These are phyloP conservation scores for Linnemannia hyalina DNA, from an alignment of 192 early-diverging fungal species.

Conservation along the genomic window DNA sequence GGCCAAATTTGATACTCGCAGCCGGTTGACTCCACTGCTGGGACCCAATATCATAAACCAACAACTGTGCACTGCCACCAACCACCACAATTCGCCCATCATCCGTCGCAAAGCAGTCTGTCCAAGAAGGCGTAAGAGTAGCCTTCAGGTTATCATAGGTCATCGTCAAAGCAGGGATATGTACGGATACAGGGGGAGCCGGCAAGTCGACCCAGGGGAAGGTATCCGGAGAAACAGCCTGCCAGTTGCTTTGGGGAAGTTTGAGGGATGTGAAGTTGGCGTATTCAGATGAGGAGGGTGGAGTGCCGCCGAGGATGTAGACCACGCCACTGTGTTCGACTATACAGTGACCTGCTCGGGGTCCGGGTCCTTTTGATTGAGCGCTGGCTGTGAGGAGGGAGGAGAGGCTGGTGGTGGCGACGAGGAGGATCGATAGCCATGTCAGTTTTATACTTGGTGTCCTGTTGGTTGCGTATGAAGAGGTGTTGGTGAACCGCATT, in stretches of 20 bases:
- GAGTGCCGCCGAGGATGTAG: conserved; percentile 47
- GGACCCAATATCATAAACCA: conserved; percentile 29
- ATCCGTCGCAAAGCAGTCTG: conserved; percentile 50
- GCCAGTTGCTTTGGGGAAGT: conserved; percentile 17
- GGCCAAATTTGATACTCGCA: conserved; percentile 20
- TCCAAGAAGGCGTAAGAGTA: conserved; percentile 33
- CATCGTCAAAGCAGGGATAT: conserved; percentile 49
- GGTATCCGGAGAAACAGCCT: conserved; percentile 3
- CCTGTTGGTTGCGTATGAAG: not conserved
- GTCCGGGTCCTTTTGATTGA: conserved; percentile 41
- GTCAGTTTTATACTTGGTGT: not conserved
- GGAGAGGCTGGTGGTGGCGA: not conserved
- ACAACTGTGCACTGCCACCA: conserved; percentile 32
- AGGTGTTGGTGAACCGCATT: not conserved
- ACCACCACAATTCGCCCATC: conserved; percentile 49
- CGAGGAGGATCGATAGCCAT: not conserved
- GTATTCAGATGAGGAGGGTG: conserved; percentile 29
- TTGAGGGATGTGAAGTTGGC: conserved; percentile 44
- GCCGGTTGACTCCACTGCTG: conserved; percentile 15
- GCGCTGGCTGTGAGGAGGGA: conserved; percentile 4
- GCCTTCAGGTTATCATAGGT: conserved; percentile 10
- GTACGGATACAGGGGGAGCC: conserved; percentile 29
- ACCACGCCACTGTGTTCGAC: conserved; percentile 39
- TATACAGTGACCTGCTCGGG: conserved; percentile 43
- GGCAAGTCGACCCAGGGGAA: conserved; percentile 43